Evolutionary conservation across 139 green algal genomes (phyloP), one percentile per base, ranked within the genome.

Genomic region (Picochlorum sp.): DNA sequence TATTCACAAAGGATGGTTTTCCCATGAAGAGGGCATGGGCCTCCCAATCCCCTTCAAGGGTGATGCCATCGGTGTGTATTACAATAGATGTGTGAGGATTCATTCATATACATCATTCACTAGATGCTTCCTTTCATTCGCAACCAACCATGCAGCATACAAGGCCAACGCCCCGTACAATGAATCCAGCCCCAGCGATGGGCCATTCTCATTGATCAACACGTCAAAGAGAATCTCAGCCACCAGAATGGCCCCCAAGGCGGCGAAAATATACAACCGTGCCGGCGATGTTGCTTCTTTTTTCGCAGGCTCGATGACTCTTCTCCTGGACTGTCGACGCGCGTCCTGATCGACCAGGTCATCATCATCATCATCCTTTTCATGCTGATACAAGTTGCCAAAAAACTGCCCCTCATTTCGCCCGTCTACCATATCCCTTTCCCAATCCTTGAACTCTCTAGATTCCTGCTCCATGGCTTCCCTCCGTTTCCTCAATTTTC

Each of bases 351-450:
- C 57, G 6, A 45, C 57, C 14, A 32, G 1, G 23, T 54, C 44
- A 54, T 30, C 44, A 32, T 57, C 44, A 52, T 52, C 45, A 26
- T 52, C n/a, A 18, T 52, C 58, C 18, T 30, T 28, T 24, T 75
- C 57, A 20, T 45, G 41, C 6, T 56, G 41, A 54, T 83, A 84
- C 8, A 84, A 61, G 18, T 45, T 66, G 70, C 83, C 61, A 45
- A 84, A 84, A 64, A 84, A 84, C 23, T 70, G 72, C 20, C 78
- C 78, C 50, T 76, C 49, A 52, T 51, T 79, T 34, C 74, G 69
- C 2, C 61, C 47, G 24, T 65, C 56, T 4, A 63, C 68, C 51
- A 79, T 69, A 11, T 76, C 56, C 10, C 62, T 26, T 65, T 83
- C 67, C 78, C 78, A 84, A 24, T 68, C 50, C 20, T 34, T 47